These are phyloP conservation scores for Trypanosoma avium DNA, from an alignment of 208 protist species.

Conservation along the genomic window DNA sequence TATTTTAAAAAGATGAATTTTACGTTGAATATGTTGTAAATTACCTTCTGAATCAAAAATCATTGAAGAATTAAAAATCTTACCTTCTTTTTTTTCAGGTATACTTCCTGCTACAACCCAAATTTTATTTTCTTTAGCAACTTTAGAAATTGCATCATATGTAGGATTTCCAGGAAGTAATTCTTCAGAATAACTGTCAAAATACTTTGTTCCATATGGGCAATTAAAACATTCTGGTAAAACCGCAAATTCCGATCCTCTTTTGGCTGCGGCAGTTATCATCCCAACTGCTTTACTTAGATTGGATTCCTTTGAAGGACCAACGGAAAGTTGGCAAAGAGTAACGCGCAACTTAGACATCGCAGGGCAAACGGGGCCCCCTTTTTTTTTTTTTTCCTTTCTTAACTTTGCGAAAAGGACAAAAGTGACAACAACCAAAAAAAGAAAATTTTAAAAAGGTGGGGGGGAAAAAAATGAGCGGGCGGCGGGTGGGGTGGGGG, in stretches of 20 bases:
- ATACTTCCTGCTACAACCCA: conserved; percentile 94
- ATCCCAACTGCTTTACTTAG: conserved; percentile 68
- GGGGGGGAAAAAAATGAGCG: too few species aligned
- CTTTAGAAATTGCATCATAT: conserved; percentile 66
- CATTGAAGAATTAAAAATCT: conserved; percentile 95
- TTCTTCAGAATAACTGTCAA: conserved; percentile 94
- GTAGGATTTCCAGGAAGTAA: conserved; percentile 67
- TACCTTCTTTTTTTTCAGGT: conserved; percentile 87
- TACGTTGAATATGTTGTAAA: conserved; percentile 88
- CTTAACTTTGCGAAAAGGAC: too few species aligned
- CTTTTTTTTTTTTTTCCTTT: too few species aligned
- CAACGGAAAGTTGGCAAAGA: conserved; percentile 86
- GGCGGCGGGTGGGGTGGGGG: too few species aligned
- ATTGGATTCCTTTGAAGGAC: conserved; percentile 77
- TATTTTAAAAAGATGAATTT: conserved; percentile 97
- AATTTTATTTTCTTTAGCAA: conserved; percentile 70
- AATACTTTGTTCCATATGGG: conserved; percentile 94
- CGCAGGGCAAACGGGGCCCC: too few species aligned
- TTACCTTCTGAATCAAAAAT: conserved; percentile 90
- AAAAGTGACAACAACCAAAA: too few species aligned
- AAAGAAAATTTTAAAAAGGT: too few species aligned
- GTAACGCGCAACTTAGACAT: conserved; percentile 71
- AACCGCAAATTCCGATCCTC: conserved; percentile 86
- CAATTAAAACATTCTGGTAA: conserved; percentile 96
- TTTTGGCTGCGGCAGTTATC: conserved; percentile 70